A percentile compares a stretch with the other conserved stretches of the same genome.
Conservation (phyloP, 1,284 basidiomycete species). For the Malassezia obtusa region DNA sequence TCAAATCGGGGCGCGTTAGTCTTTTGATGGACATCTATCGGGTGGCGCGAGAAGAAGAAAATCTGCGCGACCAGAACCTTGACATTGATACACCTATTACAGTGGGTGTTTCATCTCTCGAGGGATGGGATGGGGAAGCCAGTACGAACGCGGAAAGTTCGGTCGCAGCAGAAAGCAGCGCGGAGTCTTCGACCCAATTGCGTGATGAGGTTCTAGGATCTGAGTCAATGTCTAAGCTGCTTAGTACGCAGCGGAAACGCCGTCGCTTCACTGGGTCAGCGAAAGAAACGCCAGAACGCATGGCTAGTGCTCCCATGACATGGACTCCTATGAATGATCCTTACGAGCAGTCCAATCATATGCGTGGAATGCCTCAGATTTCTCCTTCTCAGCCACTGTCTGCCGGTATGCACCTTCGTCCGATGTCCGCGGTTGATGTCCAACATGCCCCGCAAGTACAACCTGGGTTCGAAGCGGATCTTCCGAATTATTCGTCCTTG, state of each 20-base stretch:
- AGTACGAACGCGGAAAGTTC: neutral
- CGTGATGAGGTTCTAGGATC: neutral
- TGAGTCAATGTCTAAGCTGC: neutral
- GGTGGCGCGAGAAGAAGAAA: slow-evolving; percentile 50
- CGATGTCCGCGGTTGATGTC: neutral
- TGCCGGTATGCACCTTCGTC: neutral
- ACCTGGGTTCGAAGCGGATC: neutral
- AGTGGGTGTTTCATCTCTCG: slow-evolving; percentile 30
- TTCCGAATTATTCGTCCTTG: neutral
- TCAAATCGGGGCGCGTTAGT: slow-evolving; percentile 50
- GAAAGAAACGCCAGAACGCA: neutral
- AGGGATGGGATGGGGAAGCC: slow-evolving; percentile 26
- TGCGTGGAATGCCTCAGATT: neutral
- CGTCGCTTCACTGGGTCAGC: neutral
- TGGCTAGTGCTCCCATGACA: neutral
- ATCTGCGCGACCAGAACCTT: slow-evolving; percentile 23
- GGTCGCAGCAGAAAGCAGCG: neutral
- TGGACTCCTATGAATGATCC: neutral
- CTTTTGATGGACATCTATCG: slow-evolving; percentile 53
- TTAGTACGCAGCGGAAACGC: neutral
- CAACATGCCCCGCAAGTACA: neutral
- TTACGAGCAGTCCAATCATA: neutral
- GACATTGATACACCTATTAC: slow-evolving; percentile 26
- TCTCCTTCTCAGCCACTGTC: neutral
- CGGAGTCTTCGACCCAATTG: neutral